Evolutionary conservation across 2,329 filamentous ascomycete species (phyloP), one percentile per base, ranked within the genome.

Genomic region (Anisogramma anomala): DNA sequence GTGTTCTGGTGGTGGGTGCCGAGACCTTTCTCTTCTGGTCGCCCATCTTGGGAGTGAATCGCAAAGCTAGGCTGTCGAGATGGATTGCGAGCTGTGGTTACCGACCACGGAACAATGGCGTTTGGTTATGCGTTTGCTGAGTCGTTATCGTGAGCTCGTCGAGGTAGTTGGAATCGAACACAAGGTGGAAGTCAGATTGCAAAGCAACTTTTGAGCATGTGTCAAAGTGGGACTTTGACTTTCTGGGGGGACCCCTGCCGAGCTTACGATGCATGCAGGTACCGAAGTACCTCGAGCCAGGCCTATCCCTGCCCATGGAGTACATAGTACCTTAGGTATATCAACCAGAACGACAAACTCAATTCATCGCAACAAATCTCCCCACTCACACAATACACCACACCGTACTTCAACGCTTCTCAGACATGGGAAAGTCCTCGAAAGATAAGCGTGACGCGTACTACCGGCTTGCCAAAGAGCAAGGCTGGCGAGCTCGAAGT

Each of bases 381-480:
- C 34, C 5, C 6, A 13, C 11, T 26, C 8, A 18, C 9, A 25
- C n/a, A 4, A 8, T 3, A 25, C 14, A 20, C 14, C 4, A 17
- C 14, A 3, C 19, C 4, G 26, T 20, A 23, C 11, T 8, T 19
- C 13, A 32, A 13, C 26, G 7, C n/a, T 11, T 27, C 25, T 7
- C 27, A 6, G 28, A 26, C 22, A 94, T 94, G 88, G 88, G 88
- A 1, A 96, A 96, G 61, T 94, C 91, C 1, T 96, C 89, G 35
- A 98, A 98, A 63, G 91, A 98, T 58, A 98, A 98, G 66, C 84
- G 91, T 39, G 91, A 98, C 61, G 88, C 88, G 33, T 98, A 98
- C 65, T 98, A 98, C 58, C 78, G 91, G 40, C 82, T 98, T 7
- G 91, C 91, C 14, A 98, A 98, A 65, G 91, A 98, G 62, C 91